Base-by-base conservation (phyloP, 1,284 basidiomycete species). In the Sporisorium iseilematis-ciliati region DNA sequence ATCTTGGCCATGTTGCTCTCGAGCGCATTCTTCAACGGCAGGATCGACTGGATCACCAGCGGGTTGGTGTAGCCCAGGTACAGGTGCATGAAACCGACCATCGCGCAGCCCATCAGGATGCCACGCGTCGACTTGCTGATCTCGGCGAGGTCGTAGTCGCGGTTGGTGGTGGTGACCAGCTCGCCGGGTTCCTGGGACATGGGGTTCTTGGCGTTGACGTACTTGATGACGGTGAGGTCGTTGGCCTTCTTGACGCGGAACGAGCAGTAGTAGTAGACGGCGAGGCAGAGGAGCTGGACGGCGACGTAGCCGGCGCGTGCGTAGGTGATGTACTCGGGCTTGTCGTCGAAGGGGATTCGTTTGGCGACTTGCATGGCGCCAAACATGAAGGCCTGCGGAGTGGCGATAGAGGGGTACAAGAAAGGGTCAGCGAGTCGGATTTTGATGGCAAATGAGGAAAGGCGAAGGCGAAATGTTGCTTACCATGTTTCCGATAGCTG, bases 141-240 rank as follows among this genome's bases (percentile, higher is more conserved):
- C 86, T 98, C 93, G 5, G 89, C 87, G 16, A 97, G 90, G 86
- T 99, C 95, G 80, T 99, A 99, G 85, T 98, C 96, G 64, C 91
- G 89, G 66, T 94, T 90, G 23, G 95, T 98, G 8, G 94, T 97
- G n/a, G 92, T 94, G 29, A 95, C 89, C 7, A 96, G 89, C 83
- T 92, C 89, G 45, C 92, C 91, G 23, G 91, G 89, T 65, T 93
- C 91, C 72, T 90, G 86, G 20, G 90, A 89, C 81, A 82, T 82
- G 53, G 82, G 78, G 57, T 65, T 78, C 60, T 84, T 86, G 20
- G 89, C 88, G 76, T 88, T 87, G 56, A 88, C 87, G 81, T 96
- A 98, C 89, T 97, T 98, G 81, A 98, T 88, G 40, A 97, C 93
- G 3, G 94, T 94, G 85, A 93, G 89, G 87, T 98, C 96, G 85